phyloP scores from a whole-genome alignment of 108 stramenopile genomes.

The Pseudonitzschia delicatissima region DNA sequence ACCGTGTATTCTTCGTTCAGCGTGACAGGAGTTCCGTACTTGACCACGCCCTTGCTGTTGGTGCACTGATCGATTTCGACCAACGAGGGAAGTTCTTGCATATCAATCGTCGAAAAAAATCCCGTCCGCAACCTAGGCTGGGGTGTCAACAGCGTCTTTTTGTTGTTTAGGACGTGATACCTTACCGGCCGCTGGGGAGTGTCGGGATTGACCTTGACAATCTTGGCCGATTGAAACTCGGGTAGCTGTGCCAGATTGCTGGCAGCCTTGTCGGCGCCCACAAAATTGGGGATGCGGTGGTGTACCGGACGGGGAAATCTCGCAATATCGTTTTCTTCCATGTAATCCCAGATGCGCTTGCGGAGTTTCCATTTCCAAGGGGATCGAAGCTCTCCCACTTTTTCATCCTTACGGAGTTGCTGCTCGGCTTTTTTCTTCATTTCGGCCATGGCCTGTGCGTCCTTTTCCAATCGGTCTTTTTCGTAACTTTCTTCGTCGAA shows the following conservation, averaged over 20 bases:
- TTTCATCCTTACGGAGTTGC: constrained; percentile 41
- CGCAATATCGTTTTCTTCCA: constrained; percentile 62
- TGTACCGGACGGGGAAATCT: constrained; percentile 65
- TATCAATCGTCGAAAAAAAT: constrained; percentile 54
- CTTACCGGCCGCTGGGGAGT: constrained; percentile 64
- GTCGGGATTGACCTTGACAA: constrained; percentile 70
- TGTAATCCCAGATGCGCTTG: constrained; percentile 66
- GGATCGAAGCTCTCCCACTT: constrained; percentile 37
- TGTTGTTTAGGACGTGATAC: constrained; percentile 42
- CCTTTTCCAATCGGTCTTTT: constrained; percentile 53
- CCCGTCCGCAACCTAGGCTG: constrained; percentile 70
- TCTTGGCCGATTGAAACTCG: constrained; percentile 45
- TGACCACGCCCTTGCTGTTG: constrained; percentile 58
- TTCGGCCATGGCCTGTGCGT: constrained; percentile 56
- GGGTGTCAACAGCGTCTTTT: constrained; percentile 66
- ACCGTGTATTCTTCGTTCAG: constrained; percentile 63
- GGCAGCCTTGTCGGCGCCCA: constrained; percentile 57
- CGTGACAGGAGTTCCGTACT: constrained; percentile 58
- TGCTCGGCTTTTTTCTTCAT: constrained; percentile 53
- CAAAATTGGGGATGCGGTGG: constrained; percentile 72
- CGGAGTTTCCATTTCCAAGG: constrained; percentile 78
- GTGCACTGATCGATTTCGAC: constrained; percentile 53
- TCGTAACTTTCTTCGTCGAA: constrained; percentile 42
- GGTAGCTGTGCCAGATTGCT: constrained; percentile 40
- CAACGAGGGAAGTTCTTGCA: constrained; percentile 37